These are phyloP conservation scores for Sporothrix globosa DNA, from an alignment of 2,329 filamentous ascomycete species.

Conservation along the genomic window DNA sequence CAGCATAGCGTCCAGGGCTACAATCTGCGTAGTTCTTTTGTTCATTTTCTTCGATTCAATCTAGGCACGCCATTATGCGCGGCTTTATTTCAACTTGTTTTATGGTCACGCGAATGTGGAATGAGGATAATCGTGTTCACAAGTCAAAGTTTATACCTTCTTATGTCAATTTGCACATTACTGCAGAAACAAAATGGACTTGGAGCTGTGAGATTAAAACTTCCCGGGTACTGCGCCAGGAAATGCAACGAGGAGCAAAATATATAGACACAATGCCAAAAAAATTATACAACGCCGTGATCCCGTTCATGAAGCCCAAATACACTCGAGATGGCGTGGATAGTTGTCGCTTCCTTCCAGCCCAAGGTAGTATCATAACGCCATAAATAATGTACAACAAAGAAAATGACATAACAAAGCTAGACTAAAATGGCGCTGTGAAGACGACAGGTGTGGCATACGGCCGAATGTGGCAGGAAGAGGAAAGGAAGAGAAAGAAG, in stretches of 20 bases:
- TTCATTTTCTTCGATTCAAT: neutral
- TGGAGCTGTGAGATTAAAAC: constrained; percentile 27
- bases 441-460: neutral
- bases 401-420: neutral
- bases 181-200: neutral
- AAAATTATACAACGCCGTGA: constrained; percentile 12
- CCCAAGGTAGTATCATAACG: constrained; percentile 29
- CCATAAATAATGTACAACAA: constrained; percentile 19
- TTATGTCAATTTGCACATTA: neutral
- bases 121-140: neutral
- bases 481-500: neutral
- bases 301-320: constrained; percentile 15
- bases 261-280: neutral
- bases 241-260: neutral
- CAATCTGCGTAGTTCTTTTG: constrained; percentile 11
- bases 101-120: neutral
- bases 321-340: neutral
- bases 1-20: constrained; percentile 25
- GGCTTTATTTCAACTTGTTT: neutral
- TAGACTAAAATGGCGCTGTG: neutral
- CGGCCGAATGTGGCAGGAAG: neutral
- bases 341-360: constrained; percentile 13
- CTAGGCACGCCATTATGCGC: neutral
- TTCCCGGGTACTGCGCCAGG: neutral
- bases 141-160: neutral